Base-by-base conservation (phyloP, 106 monocot species). In the Dioscorea zingiberensis region DNA sequence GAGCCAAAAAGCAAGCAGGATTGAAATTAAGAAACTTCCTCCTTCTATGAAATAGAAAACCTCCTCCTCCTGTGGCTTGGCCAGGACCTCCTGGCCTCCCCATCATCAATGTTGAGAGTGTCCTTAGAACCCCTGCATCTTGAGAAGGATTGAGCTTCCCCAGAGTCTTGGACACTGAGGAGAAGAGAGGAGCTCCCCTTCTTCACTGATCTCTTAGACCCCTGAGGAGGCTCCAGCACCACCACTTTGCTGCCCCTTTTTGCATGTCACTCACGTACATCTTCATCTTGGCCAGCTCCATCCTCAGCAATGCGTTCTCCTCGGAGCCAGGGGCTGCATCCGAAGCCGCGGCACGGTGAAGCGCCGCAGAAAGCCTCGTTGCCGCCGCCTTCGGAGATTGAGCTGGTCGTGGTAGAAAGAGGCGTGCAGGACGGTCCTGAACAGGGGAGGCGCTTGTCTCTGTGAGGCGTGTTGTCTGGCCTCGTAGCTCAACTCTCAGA, bases 361-460 rank as follows among this genome's bases (percentile, higher is more conserved):
- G 24, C n/a, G 57, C 2, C 25, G 59, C 1, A 27, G 26, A 57
- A 11, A 16, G 64, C 58, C 15, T 26, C 63, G 13, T 9, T 59
- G 3, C 8, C 47, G 29, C 75, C 68, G 71, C 91, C n/a, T 84
- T 15, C 91, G 80, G 15, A 95, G 69, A 25, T 91, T 83, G 65
- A 95, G 85, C 73, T 91, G 80, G 74, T 95, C 95, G 70, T 85
- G 88, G 74, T 88, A 91, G 58, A 95, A 80, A n/a, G n/a, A n/a
- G 9, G 83, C 83, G n/a, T 82, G 90, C 24, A 97, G 83, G 25
- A 85, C 74, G 22, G 81, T 78, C n/a, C 54, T 95, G 90, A 3
- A 91, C 25, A n/a, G n/a, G 94, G 94, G 11, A 97, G 91, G 0
- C 95, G 77, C 62, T 88, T 92, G 88, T 97, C n/a, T 97, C 75